Evolutionary conservation across 202 grass and related monocot genomes (phyloP), one percentile per base, ranked within the genome.

Genomic region (Bolboschoenoplectus hybrid): DNA sequence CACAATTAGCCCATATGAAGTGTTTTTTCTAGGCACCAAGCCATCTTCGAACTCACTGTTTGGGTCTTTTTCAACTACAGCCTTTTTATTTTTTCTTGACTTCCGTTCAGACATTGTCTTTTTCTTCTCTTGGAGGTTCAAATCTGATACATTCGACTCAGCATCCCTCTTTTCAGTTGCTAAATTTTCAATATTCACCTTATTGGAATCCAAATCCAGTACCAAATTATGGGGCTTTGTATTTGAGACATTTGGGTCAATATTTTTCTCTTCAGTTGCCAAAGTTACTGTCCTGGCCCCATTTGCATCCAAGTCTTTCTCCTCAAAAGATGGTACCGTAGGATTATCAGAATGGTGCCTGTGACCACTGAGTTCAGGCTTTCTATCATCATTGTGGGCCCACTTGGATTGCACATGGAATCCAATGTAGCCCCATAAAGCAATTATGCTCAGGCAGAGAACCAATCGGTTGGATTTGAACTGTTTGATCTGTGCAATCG

Each of bases 381-480:
- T 72, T 41, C 52, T 11, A 46, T 62, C 32, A 34, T 84, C 83
- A 80, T 81, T 82, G 73, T 88, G 89, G 85, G 89, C 86, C 86
- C 89, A 91, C 39, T 78, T 82, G 26, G 89, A 91, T 63, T 91
- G 89, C 75, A 91, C 50, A 83, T 86, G 86, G 77, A 91, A 91
- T 5, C 86, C 89, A 66, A 91, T 77, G 45, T 88, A 91, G 20
- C 70, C 26, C 89, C 89, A 91, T 20, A 88, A 45, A 40, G 84
- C 83, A 41, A 91, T 88, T 9, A 91, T 73, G 65, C 81, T 84
- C 52, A 91, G 40, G 50, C 84, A 82, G 12, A 88, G 84, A 82
- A 88, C 83, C 5, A 91, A 17, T 34, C 68, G 70, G 50, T 88
- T 91, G 51, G 67, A 66, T 47, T 70, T 87, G 14, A 88, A 35